Base-by-base conservation (phyloP, 2,329 filamentous ascomycete genomes). In the Fusarium foetens region DNA sequence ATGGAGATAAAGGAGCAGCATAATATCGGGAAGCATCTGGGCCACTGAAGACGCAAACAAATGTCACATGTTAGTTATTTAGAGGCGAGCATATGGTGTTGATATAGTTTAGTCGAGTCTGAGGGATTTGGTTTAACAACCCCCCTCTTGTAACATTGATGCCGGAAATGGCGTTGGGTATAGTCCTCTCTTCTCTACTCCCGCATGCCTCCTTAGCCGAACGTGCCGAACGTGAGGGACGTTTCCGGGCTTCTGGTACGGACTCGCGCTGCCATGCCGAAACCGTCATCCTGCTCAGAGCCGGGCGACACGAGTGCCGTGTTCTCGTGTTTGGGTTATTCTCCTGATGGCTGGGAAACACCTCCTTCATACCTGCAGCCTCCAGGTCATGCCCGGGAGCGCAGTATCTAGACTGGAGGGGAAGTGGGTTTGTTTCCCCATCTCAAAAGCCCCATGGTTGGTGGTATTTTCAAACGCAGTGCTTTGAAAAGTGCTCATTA, bases 111-210 rank as follows among this genome's bases (percentile, higher is more conserved):
- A 41, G 45, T 55, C 48, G 60, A 62, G 46, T 70, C 58, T n/a
- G 62, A 71, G 66, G 69, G 46, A 45, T 59, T 48, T 53, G 38
- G 42, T 53, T 48, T 10, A 51, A 35, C 29, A 25, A 51, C 61
- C 48, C 60, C 45, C 58, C 63, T 66, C 67, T 38, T 77, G 70
- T 77, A 75, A 69, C 43, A 74, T 70, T 69, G 49, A 66, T 70
- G 74, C 67, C 60, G 60, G 58, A 70, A 64, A 72, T 62, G 68
- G 74, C 73, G 64, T 75, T 75, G 55, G 73, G 68, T 68, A 70
- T 76, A 71, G 63, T 74, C 54, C 68, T 49, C 21, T 68, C 39
- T 46, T 39, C 62, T 59, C 57, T 59, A 27, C 51, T 59, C 52
- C 39, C 5, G 42, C 27, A 51, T 51, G 35, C 49, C 38, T 64